Conservation (phyloP, 441 rosid genomes). For the Mallotus japonicus region DNA sequence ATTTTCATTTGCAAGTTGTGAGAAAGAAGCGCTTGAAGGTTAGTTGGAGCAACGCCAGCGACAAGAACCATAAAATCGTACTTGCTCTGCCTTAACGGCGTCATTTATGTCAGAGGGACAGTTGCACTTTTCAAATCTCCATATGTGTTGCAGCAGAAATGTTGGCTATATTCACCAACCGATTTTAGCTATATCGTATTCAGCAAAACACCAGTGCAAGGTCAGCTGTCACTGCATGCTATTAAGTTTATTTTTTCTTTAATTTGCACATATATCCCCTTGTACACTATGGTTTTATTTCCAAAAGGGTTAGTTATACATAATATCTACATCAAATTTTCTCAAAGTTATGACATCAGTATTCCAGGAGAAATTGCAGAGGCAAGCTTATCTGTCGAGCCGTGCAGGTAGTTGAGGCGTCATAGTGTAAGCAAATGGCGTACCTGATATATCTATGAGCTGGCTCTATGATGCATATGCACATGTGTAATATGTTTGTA, state of each 20-base stretch:
- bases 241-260: too few relatives aligned
- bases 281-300: too few relatives aligned
- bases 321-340: too few relatives aligned
- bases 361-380: background rate
- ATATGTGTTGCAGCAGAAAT: too few relatives aligned
- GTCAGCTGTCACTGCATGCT: too few relatives aligned
- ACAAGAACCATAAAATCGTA: slow-evolving; percentile 18
- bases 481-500: background rate
- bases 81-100: background rate
- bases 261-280: too few relatives aligned
- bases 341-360: background rate
- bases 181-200: too few relatives aligned
- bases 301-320: too few relatives aligned
- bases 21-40: slow-evolving; percentile 53
- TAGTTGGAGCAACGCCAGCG: slow-evolving; percentile 29
- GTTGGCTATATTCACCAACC: too few relatives aligned
- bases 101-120: too few relatives aligned
- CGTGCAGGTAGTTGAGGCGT: background rate
- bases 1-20: slow-evolving; percentile 36
- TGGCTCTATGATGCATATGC: slow-evolving; percentile 36
- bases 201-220: too few relatives aligned
- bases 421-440: background rate
- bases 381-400: background rate
- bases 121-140: too few relatives aligned
- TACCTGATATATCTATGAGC: slow-evolving; percentile 94